Percentiles rank a stretch among this genome's conserved stretches.
Evolutionary conservation across 495 filamentous ascomycete species (phyloP).

Genomic region (Staphylotrichum tortipilum): DNA sequence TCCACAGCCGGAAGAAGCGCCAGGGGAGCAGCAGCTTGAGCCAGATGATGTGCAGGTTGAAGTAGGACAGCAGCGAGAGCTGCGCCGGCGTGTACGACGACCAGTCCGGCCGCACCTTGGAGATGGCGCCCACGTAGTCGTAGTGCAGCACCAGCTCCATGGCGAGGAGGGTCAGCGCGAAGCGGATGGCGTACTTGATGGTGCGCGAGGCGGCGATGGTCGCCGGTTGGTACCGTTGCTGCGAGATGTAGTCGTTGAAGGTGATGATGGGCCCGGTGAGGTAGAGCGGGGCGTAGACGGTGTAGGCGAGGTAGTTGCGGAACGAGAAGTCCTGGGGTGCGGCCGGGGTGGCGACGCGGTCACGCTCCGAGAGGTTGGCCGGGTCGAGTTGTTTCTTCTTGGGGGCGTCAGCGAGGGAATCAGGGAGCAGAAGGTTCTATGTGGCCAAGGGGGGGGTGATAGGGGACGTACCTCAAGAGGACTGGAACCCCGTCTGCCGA

Average conservation of each 20-base stretch:
- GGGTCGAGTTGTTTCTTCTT: constrained; percentile 99
- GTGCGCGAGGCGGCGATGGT: constrained; percentile 60
- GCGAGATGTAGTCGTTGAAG: constrained; percentile 97
- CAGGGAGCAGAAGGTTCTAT: neutral
- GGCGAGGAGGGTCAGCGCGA: constrained; percentile 65
- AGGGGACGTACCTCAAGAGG: constrained; percentile 70
- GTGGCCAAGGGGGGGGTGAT: neutral
- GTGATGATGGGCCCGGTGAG: constrained; percentile 88
- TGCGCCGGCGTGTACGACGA: constrained; percentile 77
- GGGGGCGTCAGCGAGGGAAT: constrained; percentile 47
- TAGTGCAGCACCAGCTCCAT: constrained; percentile 95
- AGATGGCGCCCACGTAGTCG: constrained; percentile 90
- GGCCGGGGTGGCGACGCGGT: constrained; percentile 71
- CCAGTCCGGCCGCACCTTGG: constrained; percentile 71
- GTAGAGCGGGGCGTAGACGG: constrained; percentile 87
- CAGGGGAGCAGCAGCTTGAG: constrained; percentile 93
- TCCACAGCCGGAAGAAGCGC: constrained; percentile 96
- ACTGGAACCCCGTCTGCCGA: constrained; percentile 54
- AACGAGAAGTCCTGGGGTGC: constrained; percentile 63
- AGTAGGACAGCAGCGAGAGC: constrained; percentile 83
- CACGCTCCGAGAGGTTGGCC: constrained; percentile 72
- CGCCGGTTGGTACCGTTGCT: constrained; percentile 58
- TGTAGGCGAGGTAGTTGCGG: constrained; percentile 77
- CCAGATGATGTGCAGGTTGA: constrained; percentile 97
- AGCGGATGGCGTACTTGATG: constrained; percentile 72